Evolutionary conservation across 371 early-diverging fungal genomes (phyloP).

Genomic region (Mortierella sp.): DNA sequence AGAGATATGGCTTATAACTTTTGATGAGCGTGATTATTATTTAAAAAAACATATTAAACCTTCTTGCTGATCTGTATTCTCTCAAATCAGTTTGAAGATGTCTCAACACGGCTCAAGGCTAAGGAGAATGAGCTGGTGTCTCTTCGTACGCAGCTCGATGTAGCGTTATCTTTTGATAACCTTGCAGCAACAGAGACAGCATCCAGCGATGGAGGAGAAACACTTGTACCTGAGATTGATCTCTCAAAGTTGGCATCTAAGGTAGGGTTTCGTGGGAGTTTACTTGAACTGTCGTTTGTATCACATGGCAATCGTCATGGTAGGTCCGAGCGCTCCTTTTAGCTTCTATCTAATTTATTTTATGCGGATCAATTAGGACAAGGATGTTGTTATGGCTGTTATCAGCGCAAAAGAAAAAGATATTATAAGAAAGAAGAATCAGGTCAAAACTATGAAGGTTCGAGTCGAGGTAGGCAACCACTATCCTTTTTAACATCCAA

Average conservation of each 20-base stretch:
- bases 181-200: slow-evolving; percentile 18
- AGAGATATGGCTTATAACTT: neutral
- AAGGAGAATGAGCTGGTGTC: slow-evolving; percentile 34
- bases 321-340: too few species aligned
- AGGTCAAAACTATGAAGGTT: slow-evolving; percentile 31
- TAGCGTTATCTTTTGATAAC: neutral
- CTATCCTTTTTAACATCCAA: neutral
- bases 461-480: slow-evolving; percentile 24
- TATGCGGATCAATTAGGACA: slow-evolving; percentile 14
- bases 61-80: neutral
- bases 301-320: neutral
- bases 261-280: slow-evolving; percentile 24
- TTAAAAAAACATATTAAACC: neutral
- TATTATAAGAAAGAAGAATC: slow-evolving; percentile 29
- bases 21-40: neutral
- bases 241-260: slow-evolving; percentile 22
- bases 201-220: slow-evolving; percentile 52
- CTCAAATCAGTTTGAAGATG: slow-evolving; percentile 28
- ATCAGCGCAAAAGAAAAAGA: slow-evolving; percentile 37
- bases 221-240: slow-evolving; percentile 43
- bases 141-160: slow-evolving; percentile 25
- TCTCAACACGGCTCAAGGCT: slow-evolving; percentile 15
- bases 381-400: slow-evolving; percentile 26
- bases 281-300: neutral
- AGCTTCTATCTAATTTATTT: too few species aligned